Evolutionary conservation across 345 rosid species (phyloP).

Genomic region (Excoecaria cochinchinensis): DNA sequence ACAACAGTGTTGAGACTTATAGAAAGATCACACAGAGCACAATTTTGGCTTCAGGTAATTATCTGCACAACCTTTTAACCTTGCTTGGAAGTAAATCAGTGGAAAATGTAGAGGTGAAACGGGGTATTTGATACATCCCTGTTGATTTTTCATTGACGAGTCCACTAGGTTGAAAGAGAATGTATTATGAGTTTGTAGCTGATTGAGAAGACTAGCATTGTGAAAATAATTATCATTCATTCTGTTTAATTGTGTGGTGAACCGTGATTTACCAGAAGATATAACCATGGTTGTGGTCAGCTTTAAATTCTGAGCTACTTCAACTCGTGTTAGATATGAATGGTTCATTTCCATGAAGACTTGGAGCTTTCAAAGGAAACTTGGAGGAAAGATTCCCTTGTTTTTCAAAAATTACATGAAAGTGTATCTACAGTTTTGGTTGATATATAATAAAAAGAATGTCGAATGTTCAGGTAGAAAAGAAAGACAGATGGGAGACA

Average conservation of each 20-base stretch:
- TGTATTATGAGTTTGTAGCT: background rate
- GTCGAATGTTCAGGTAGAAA: too few species aligned
- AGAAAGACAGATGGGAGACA: too few species aligned
- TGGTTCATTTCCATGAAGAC: background rate
- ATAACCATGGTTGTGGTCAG: background rate
- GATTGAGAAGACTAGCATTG: background rate
- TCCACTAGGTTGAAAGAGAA: background rate
- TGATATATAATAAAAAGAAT: background rate
- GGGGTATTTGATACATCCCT: background rate
- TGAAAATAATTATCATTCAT: background rate
- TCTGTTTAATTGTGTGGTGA: background rate
- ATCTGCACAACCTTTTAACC: background rate
- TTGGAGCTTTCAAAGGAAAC: background rate
- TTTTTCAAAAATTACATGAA: background rate
- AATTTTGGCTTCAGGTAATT: background rate
- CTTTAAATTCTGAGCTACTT: background rate
- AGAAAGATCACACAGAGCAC: background rate
- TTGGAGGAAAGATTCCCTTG: background rate
- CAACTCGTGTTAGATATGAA: background rate
- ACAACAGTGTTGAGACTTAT: background rate
- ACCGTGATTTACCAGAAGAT: background rate
- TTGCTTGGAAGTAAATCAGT: background rate
- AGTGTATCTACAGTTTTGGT: background rate
- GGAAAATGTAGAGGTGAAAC: background rate
- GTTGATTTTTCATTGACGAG: background rate